phyloP scores from a whole-genome alignment of 257 asterid species.

The Forsythia viridissima region DNA sequence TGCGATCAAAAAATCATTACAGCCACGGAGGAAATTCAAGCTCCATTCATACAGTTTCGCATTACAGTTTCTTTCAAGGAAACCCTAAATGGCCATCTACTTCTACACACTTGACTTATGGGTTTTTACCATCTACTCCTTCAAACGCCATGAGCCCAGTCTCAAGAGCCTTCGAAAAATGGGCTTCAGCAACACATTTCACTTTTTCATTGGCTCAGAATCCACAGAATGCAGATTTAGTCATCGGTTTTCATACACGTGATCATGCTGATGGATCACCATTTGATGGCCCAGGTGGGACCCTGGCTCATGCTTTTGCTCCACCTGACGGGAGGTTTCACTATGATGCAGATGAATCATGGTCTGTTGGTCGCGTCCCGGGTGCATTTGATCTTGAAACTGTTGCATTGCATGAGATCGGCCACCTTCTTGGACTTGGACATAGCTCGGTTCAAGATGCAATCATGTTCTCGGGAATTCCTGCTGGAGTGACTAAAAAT shows the following conservation, averaged over 20 bases:
- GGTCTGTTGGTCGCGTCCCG: neutral
- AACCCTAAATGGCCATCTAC: conserved; percentile 23
- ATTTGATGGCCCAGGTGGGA: conserved; percentile 25
- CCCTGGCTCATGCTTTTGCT: conserved; percentile 24
- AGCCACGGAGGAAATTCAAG: neutral
- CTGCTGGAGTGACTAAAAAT: neutral
- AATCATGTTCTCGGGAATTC: conserved; percentile 10
- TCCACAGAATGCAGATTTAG: conserved; percentile 1
- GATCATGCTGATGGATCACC: conserved; percentile 24
- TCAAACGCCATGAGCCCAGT: neutral
- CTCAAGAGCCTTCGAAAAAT: conserved; percentile 14
- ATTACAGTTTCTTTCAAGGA: conserved; percentile 20
- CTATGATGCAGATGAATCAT: conserved; percentile 24
- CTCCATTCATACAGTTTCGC: conserved; percentile 13
- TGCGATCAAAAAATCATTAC: neutral
- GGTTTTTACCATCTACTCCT: conserved; percentile 8
- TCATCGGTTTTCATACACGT: conserved; percentile 12
- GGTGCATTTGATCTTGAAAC: conserved; percentile 16
- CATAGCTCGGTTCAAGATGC: conserved; percentile 22
- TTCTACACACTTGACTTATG: conserved; percentile 18
- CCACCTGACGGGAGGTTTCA: conserved; percentile 27
- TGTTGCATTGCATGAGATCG: conserved; percentile 29
- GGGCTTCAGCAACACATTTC: conserved; percentile 21
- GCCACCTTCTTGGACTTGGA: conserved; percentile 35
- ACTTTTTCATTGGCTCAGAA: conserved; percentile 12